Evolutionary conservation across 2,329 filamentous ascomycete genomes (phyloP), one percentile per base, ranked within the genome.

Genomic region (Epicoccum sorghinum): DNA sequence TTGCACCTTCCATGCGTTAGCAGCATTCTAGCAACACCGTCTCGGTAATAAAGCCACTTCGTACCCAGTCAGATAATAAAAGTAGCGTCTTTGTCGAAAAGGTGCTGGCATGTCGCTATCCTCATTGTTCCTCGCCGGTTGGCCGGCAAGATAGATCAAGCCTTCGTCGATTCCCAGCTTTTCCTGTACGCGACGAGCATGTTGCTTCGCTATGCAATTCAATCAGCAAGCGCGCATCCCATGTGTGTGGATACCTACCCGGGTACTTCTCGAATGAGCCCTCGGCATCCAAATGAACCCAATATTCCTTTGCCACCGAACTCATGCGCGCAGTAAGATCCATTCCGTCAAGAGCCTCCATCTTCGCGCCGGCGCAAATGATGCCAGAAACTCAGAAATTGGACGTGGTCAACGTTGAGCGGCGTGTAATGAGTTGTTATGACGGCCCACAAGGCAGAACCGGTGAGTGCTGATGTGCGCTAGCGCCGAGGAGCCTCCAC

Each of bases 71-170:
- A 87, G 67, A 60, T 87, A 86, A 70, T 83, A 86, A 64, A 87
- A 87, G 66, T 86, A 86, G 22, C 85, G 80, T 58, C 79, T 78
- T 65, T 87, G 85, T 12, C 84, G 79, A 62, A 86, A 87, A 5
- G 78, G 76, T 18, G 76, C 77, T 51, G 77, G 73, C 75, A 84
- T 81, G 57, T 88, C 85, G 25, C 83, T 86, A 62, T 88, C 85
- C 54, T 84, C 81, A 59, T 80, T 79, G 47, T 79, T 76, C 38
- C 76, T 70, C 4, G 78, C 79, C 3, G 78, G 75, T 45, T 80
- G 75, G 23, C 84, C 84, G 30, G 77, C 75, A 22, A 87, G 78
- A 62, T 84, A 86, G 44, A 87, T 81, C 47, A 87, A 69, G 24
- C 84, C 75, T 36, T 68, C 53, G 1, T 63, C 60, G 7, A 69